A percentile compares a stretch with the other conserved stretches of the same genome.
Conservation (phyloP, 352 stramenopile genomes). For the Pythium biforme region DNA sequence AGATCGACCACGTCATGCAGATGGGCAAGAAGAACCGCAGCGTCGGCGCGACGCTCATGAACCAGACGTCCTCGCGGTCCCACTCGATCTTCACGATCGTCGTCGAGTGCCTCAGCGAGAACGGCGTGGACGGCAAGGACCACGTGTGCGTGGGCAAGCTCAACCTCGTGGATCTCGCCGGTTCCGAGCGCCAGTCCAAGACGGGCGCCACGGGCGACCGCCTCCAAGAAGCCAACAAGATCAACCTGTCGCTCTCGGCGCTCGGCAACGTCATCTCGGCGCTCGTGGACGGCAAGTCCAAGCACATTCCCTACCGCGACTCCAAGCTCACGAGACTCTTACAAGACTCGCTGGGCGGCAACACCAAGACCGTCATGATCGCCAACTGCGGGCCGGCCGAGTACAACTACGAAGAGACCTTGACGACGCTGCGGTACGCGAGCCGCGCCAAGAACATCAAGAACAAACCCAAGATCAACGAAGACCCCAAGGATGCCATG, state of each 20-base stretch:
- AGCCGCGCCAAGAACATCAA: constrained; percentile 99
- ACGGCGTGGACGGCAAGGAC: constrained; percentile 70
- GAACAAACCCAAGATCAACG: constrained; percentile 98
- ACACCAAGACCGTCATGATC: constrained; percentile 98
- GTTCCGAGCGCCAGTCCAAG: constrained; percentile 74
- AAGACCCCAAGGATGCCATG: constrained; percentile 98
- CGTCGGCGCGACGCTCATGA: constrained; percentile 97
- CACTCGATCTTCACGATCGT: constrained; percentile 98
- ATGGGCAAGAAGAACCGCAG: constrained; percentile 94
- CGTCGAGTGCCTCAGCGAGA: constrained; percentile 88
- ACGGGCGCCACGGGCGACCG: constrained; percentile 68
- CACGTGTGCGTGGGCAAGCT: constrained; percentile 95
- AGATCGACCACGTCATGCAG: constrained; percentile 92
- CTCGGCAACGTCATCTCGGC: constrained; percentile 87
- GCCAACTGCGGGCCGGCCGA: constrained; percentile 96
- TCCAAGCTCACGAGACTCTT: constrained; percentile 97
- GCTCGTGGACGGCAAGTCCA: constrained; percentile 83
- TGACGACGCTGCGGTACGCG: constrained; percentile 95
- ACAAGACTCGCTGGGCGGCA: constrained; percentile 96
- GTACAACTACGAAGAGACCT: constrained; percentile 97
- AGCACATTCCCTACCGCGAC: constrained; percentile 92
- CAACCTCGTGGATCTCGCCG: constrained; percentile 90
- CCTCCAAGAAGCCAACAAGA: constrained; percentile 80
- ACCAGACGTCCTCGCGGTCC: constrained; percentile 95
- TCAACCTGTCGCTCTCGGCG: constrained; percentile 71